Evolutionary conservation across 129 eudicot species (phyloP), one percentile per base, ranked within the genome.

Genomic region (Centella asiatica): DNA sequence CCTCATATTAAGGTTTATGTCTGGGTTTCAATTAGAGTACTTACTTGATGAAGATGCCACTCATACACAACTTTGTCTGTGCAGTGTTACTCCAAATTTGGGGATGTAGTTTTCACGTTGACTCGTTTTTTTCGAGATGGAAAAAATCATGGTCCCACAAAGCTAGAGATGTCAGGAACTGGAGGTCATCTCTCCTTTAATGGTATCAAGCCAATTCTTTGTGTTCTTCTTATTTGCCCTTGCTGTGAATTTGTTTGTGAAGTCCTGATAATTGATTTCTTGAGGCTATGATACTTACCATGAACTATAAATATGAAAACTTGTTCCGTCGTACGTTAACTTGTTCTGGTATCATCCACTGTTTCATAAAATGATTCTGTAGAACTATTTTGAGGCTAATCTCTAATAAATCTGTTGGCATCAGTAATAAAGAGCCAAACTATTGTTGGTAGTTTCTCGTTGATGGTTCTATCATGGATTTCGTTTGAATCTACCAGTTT

Each of bases 21-120:
- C 22, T 18, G 48, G 37, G 27, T 19, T 17, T 72, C 57, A 47
- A 32, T 49, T 56, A 23, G 39, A 23, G 7, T 34, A 6, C 47
- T 40, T 20, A 22, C 19, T 32, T 23, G 46, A 39, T 3, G 24
- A 33, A 32, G 22, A 60, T n/a, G n/a, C 27, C 22, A 44, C 29
- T 37, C 64, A 72, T 59, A 67, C 60, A 47, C 64, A 61, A 48
- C 44, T 12, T 23, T 71, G 53, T 33, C 28, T 25, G 27, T 76
- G 86, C 95, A 92, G 98, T 80, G 95, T 68, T 82, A 81, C 81
- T 66, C 96, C 63, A 92, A 80, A 68, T 92, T 87, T 76, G 96
- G 98, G 55, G 98, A 92, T 74, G 85, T 84, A 26, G 90, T 92
- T 47, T 92, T 77, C 68, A 77, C 95, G 39, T 60, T 92, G 79